A percentile compares a stretch with the other conserved stretches of the same genome.
Conservation (phyloP, 106 monocot genomes). For the Triglochin maritima region DNA sequence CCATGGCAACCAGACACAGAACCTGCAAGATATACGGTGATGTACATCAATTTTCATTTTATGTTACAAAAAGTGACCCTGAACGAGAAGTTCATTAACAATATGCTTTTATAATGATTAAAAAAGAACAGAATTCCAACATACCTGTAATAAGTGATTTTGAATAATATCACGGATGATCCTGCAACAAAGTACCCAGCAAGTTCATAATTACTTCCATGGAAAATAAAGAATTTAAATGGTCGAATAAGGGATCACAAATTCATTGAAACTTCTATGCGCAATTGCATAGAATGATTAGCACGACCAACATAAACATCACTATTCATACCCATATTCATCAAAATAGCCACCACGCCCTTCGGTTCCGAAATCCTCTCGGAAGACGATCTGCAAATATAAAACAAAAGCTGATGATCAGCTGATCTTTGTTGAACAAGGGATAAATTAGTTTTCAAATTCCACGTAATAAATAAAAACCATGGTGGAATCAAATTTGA, state of each 20-base stretch:
- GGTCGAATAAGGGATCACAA: not conserved
- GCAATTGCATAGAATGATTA: no score
- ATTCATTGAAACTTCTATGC: no score
- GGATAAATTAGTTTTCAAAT: no score
- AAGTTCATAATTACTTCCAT: no score
- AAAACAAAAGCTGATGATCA: not conserved
- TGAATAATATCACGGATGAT: slow-evolving; percentile 80
- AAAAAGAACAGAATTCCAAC: not conserved
- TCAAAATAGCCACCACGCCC: slow-evolving; percentile 98
- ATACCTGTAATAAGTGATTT: slow-evolving; percentile 66
- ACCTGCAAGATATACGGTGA: slow-evolving; percentile 33
- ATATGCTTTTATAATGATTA: not conserved
- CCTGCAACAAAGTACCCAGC: slow-evolving; percentile 21
- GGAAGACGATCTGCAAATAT: slow-evolving; percentile 71
- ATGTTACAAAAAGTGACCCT: not conserved
- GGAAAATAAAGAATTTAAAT: not conserved
- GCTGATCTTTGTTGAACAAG: no score
- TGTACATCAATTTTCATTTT: not conserved
- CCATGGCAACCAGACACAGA: slow-evolving; percentile 97
- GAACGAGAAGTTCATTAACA: not conserved
- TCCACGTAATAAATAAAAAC: no score
- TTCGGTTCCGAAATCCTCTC: slow-evolving; percentile 96
- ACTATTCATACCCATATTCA: slow-evolving; percentile 67
- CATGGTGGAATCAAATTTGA: no score
- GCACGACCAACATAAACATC: no score